Percentiles rank a stretch among this genome's conserved stretches.
phyloP scores from a whole-genome alignment of 805 yeast species.

The Pichia exigua region DNA sequence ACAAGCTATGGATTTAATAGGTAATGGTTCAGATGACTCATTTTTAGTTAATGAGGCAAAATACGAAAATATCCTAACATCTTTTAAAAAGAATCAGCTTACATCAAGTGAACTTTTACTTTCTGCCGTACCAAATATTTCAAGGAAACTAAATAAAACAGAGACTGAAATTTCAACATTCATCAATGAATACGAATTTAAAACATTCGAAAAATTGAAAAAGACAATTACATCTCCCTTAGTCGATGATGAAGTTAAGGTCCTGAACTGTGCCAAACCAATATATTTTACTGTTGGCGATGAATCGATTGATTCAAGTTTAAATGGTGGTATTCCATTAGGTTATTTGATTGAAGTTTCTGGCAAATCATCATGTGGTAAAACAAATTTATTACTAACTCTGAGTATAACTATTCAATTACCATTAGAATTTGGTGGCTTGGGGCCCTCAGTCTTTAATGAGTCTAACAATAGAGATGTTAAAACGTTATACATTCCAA shows the following conservation, averaged over 20 bases:
- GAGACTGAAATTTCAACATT: constrained; percentile 24
- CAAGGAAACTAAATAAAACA: constrained; percentile 29
- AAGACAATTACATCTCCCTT: background rate
- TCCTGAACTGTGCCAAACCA: background rate
- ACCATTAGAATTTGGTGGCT: constrained; percentile 39
- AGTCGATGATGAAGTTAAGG: background rate
- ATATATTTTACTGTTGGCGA: constrained; percentile 46
- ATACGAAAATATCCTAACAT: constrained; percentile 20
- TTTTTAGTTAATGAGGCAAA: constrained; percentile 23
- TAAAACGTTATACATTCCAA: constrained; percentile 63
- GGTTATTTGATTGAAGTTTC: constrained; percentile 63
- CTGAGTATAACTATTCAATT: constrained; percentile 52
- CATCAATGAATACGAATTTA: constrained; percentile 10
- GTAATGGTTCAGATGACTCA: background rate
- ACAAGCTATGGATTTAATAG: constrained; percentile 6
- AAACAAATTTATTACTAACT: constrained; percentile 71
- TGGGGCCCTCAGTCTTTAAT: constrained; percentile 26
- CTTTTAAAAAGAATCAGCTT: constrained; percentile 25
- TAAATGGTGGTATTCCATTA: constrained; percentile 46
- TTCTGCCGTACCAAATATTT: constrained; percentile 28
- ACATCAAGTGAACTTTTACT: constrained; percentile 36
- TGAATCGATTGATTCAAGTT: constrained; percentile 35
- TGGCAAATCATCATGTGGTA: constrained; percentile 84
- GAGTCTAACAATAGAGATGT: constrained; percentile 9
- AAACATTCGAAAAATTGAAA: constrained; percentile 1